Evolutionary conservation across 352 stramenopile genomes (phyloP), one percentile per base, ranked within the genome.

Genomic region (Pelagophyceae sp.): DNA sequence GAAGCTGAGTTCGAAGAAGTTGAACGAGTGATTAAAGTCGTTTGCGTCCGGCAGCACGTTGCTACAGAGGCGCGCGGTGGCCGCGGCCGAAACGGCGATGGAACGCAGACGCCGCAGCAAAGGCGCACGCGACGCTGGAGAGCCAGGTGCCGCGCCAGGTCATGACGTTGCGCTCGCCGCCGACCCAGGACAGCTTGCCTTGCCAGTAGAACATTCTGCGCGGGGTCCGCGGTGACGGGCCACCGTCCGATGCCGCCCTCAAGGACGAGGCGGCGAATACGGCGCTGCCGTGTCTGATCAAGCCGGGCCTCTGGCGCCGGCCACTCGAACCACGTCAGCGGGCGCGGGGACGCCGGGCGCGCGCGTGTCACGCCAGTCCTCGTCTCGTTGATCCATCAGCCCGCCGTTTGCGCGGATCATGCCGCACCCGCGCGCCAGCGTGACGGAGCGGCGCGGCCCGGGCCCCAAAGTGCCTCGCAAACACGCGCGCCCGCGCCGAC

Each of bases 1-100:
- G 67, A 74, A 74, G 25, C 35, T 60, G 20, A 74, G 29, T n/a
- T 74, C 67, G 38, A 74, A 74, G n/a, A 74, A 74, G 67, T 74
- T 74, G 37, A 74, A 74, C 19, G 20, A 37, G 6, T 6, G 1
- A 5, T 33, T 23, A 37, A 74, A 74, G 33, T 74, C 67, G 58
- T 33, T 67, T 37, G 67, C 35, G 23, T 33, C 23, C 33, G 67
- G 67, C 25, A 25, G 67, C 20, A 58, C 17, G 67, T 74, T 31
- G 35, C 61, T 71, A 17, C 23, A 23, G 45, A 54, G 11, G 45
- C 11, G 11, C 11, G 45, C 45, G 45, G 45, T 54, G 23, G 45
- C 45, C 11, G 11, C 11, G 45, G 45, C n/a, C n/a, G n/a, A n/a
- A n/a, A n/a, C n/a, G n/a, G n/a, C n/a, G n/a, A n/a, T n/a, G n/a